Conservation (phyloP, 2,329 filamentous ascomycete species). For the Didymella pinodella region DNA sequence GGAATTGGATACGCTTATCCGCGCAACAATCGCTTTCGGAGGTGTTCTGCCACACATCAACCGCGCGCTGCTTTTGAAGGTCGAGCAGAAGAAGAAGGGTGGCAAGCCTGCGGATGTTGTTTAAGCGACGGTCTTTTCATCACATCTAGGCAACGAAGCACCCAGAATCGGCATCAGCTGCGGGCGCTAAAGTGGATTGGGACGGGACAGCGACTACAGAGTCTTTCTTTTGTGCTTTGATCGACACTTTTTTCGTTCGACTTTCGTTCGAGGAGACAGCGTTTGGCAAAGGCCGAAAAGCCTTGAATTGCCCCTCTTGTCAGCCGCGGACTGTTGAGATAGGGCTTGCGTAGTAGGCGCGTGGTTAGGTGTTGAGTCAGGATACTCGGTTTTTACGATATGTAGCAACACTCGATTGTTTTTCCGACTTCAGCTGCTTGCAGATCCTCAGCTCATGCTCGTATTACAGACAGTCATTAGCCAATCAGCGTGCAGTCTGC, state of each 20-base stretch:
- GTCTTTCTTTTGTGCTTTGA: conserved; percentile 32
- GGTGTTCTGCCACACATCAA: conserved; percentile 99
- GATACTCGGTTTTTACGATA: conserved; percentile 34
- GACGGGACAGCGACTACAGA: conserved; percentile 19
- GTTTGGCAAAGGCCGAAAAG: conserved; percentile 16
- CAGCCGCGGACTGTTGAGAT: conserved; percentile 26
- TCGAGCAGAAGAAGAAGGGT: conserved; percentile 98
- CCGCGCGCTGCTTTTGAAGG: conserved; percentile 92
- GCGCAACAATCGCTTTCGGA: conserved; percentile 96
- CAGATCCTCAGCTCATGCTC: conserved; percentile 6
- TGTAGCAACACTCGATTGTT: conserved; percentile 36
- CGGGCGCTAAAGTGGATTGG: conserved; percentile 1
- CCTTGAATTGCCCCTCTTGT: conserved; percentile 20
- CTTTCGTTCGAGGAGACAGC: conserved; percentile 6
- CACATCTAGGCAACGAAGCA: conserved; percentile 11
- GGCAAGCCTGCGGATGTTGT: conserved; percentile 58
- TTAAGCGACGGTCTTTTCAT: conserved; percentile 24
- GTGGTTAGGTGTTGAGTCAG: conserved; percentile 38
- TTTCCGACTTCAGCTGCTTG: conserved; percentile 10
- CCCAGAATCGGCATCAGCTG: conserved; percentile 7
- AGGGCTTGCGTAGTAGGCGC: conserved; percentile 35
- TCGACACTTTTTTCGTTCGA: conserved; percentile 19
- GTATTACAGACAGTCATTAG: conserved; percentile 6
- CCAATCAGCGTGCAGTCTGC: conserved; percentile 1
- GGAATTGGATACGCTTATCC: conserved; percentile 96